These are phyloP conservation scores for Rhynchosporium graminicola DNA, from an alignment of 2,329 filamentous ascomycete genomes.

Conservation along the genomic window DNA sequence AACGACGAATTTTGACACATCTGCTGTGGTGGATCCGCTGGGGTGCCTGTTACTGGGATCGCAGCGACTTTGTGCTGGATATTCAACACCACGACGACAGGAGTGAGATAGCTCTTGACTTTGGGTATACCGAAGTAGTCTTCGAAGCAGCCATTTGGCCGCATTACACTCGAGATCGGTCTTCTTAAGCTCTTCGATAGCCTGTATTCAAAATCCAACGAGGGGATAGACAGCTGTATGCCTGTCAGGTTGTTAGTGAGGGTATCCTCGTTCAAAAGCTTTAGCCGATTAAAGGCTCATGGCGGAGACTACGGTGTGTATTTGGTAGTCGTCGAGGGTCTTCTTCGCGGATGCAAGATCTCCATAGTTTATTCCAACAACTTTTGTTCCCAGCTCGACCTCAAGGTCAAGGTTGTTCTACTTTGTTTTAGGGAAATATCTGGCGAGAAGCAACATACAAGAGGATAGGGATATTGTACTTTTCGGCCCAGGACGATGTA, in stretches of 20 bases:
- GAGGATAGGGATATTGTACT: background rate
- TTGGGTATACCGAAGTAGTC: conserved; percentile 31
- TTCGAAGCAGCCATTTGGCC: conserved; percentile 32
- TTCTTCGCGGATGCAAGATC: conserved; percentile 10
- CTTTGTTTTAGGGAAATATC: background rate
- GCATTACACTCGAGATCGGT: conserved; percentile 31
- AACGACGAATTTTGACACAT: conserved; percentile 33
- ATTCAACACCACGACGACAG: conserved; percentile 30
- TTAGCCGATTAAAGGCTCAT: conserved; percentile 39
- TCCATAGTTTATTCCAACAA: conserved; percentile 20
- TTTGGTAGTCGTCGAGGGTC: conserved; percentile 24
- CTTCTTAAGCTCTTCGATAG: conserved; percentile 15
- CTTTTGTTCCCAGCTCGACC: conserved; percentile 13
- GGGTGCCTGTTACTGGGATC: background rate
- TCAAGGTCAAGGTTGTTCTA: background rate
- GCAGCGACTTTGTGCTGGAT: conserved; percentile 27
- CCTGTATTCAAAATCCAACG: background rate
- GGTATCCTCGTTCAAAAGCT: background rate
- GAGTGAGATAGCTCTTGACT: conserved; percentile 30
- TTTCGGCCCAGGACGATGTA: background rate
- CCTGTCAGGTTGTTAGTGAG: background rate
- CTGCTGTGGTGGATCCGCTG: background rate
- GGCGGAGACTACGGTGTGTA: conserved; percentile 41
- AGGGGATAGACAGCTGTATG: background rate
- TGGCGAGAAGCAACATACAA: background rate